phyloP scores from a whole-genome alignment of 1,284 basidiomycete genomes.

The Fomitopsis palustris region DNA sequence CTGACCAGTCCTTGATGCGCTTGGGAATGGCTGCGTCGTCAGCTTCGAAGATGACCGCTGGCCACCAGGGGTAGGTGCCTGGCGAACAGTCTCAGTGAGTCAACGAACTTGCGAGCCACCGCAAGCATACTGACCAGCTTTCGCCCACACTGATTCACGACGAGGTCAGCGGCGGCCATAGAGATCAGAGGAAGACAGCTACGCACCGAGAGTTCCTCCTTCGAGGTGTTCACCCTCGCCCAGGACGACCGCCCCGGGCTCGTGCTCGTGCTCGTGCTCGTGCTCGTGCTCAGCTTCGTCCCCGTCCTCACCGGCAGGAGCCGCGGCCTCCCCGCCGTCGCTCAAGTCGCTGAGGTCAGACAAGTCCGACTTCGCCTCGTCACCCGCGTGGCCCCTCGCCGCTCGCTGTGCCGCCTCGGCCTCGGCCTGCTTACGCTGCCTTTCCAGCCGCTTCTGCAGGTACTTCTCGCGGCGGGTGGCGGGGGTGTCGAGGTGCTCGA shows the following conservation, averaged over 20 bases:
- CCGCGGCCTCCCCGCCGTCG: conserved; percentile 10
- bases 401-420: conserved; percentile 3
- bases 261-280: no score
- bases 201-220: conserved; percentile 36
- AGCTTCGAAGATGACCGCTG: conserved; percentile 39
- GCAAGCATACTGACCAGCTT: conserved; percentile 29
- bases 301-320: not conserved
- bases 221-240: conserved; percentile 28
- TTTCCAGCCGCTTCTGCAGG: conserved; percentile 41
- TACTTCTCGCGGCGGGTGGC: conserved; percentile 56
- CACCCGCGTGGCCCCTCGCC: not conserved
- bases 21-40: conserved; percentile 37
- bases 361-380: conserved; percentile 23
- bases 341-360: conserved; percentile 30
- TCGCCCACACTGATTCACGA: conserved; percentile 39
- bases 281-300: not conserved
- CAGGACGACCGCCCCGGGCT: conserved; percentile 21
- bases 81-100: not conserved
- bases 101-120: not conserved
- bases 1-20: conserved; percentile 24
- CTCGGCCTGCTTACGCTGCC: conserved; percentile 8
- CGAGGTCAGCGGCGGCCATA: not conserved
- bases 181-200: not conserved
- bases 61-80: conserved; percentile 43
- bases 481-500: conserved; percentile 70